Evolutionary conservation across 1,284 basidiomycete species (phyloP).

Genomic region (Puccinia hordei): DNA sequence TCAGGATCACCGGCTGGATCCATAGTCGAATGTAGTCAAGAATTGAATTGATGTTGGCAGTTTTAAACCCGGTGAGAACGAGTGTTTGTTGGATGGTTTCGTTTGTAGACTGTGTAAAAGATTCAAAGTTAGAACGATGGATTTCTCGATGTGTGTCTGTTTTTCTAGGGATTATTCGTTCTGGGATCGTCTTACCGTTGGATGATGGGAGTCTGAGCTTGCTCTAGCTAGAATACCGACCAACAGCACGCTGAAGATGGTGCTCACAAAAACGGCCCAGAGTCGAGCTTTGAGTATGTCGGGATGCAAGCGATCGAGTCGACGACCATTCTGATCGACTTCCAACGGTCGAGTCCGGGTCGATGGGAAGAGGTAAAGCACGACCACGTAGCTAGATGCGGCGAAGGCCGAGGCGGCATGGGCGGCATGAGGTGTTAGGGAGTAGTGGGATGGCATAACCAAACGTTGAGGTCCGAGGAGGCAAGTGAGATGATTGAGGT

Average conservation of each 20-base stretch:
- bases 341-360: slow-evolving; percentile 26
- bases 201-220: too few relatives aligned
- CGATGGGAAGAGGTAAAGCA: slow-evolving; percentile 33
- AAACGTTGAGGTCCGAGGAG: too few relatives aligned
- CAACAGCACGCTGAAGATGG: slow-evolving; percentile 9
- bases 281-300: slow-evolving; percentile 37
- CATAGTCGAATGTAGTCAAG: slow-evolving; percentile 51
- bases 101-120: slow-evolving; percentile 54
- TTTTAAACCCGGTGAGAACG: slow-evolving; percentile 30
- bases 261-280: slow-evolving; percentile 16
- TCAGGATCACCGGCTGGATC: slow-evolving; percentile 63
- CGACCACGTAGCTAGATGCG: slow-evolving; percentile 26
- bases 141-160: not conserved
- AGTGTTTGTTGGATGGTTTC: slow-evolving; percentile 54
- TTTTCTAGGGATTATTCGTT: not conserved
- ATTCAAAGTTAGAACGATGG: slow-evolving; percentile 45
- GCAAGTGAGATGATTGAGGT: too few relatives aligned
- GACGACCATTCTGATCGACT: not conserved
- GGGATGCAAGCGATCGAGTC: slow-evolving; percentile 42
- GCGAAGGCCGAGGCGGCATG: slow-evolving; percentile 18
- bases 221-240: slow-evolving; percentile 5
- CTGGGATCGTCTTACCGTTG: not conserved
- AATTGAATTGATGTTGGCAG: slow-evolving; percentile 49
- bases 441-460: not conserved
- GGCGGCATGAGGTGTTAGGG: not conserved